These are phyloP conservation scores for Solanum pennellii DNA, from an alignment of 257 asterid genomes.

Conservation along the genomic window DNA sequence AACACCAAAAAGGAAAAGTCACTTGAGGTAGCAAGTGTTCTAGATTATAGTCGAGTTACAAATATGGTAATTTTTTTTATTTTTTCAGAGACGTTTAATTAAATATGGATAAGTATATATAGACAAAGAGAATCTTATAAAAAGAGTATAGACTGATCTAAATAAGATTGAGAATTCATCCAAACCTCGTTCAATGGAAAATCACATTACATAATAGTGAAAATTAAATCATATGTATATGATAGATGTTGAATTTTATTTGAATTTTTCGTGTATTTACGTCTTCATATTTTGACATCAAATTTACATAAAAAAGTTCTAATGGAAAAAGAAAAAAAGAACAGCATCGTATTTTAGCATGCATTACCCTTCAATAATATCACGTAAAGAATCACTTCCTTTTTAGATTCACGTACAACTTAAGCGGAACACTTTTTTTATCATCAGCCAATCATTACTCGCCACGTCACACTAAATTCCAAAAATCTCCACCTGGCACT, in stretches of 20 bases:
- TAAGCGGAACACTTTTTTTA: not conserved
- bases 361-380: not conserved
- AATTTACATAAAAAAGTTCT: not conserved
- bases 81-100: not conserved
- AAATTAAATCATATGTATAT: too few species aligned
- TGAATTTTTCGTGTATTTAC: too few species aligned
- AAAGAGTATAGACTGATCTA: too few species aligned
- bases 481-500: not conserved
- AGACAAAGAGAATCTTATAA: too few species aligned
- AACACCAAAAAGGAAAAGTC: not conserved
- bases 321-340: not conserved
- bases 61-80: not conserved
- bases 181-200: rapidly evolving
- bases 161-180: too few species aligned
- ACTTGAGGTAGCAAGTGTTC: not conserved
- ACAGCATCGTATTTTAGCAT: not conserved
- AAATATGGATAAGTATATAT: too few species aligned
- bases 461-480: not conserved
- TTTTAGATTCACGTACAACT: not conserved
- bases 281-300: not conserved
- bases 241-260: too few species aligned
- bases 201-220: too few species aligned
- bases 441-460: not conserved
- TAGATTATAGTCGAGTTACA: not conserved
- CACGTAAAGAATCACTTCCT: not conserved